phyloP scores from a whole-genome alignment of 2,329 filamentous ascomycete genomes.

The Claviceps arundinis region DNA sequence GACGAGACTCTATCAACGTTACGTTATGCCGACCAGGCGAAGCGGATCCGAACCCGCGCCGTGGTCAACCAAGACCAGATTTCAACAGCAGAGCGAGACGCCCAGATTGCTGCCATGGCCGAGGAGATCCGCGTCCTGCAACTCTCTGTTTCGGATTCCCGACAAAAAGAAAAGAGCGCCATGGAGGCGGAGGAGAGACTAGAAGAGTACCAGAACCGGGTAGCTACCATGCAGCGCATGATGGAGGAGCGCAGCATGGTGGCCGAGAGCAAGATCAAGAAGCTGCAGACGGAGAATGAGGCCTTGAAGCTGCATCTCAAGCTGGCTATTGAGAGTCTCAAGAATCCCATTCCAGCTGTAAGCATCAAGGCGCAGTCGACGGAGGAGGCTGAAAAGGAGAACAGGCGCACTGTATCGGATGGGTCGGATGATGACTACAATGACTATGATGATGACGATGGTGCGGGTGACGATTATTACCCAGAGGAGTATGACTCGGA shows the following conservation, averaged over 20 bases:
- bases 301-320: constrained; percentile 77
- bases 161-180: constrained; percentile 60
- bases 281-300: constrained; percentile 80
- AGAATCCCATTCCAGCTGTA: constrained; percentile 72
- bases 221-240: constrained; percentile 78
- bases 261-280: constrained; percentile 85
- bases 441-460: not conserved
- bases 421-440: constrained; percentile 6
- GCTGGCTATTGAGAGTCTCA: constrained; percentile 71
- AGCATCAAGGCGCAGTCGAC: constrained; percentile 19
- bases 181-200: constrained; percentile 69
- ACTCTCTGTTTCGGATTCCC: constrained; percentile 53
- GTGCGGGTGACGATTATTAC: constrained; percentile 48
- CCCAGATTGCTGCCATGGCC: constrained; percentile 86
- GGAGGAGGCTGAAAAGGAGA: constrained; percentile 15
- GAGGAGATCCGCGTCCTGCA: constrained; percentile 85
- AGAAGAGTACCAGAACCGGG: constrained; percentile 88
- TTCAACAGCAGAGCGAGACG: constrained; percentile 83
- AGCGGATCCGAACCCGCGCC: constrained; percentile 87
- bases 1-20: constrained; percentile 94
- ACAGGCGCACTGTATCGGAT: constrained; percentile 22
- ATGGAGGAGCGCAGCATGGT: constrained; percentile 93
- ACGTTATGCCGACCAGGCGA: constrained; percentile 94
- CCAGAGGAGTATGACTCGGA: constrained; percentile 40
- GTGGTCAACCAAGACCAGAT: constrained; percentile 93